These are phyloP conservation scores for Bimuria novae-zelandiae DNA, from an alignment of 2,329 filamentous ascomycete species.

Conservation along the genomic window DNA sequence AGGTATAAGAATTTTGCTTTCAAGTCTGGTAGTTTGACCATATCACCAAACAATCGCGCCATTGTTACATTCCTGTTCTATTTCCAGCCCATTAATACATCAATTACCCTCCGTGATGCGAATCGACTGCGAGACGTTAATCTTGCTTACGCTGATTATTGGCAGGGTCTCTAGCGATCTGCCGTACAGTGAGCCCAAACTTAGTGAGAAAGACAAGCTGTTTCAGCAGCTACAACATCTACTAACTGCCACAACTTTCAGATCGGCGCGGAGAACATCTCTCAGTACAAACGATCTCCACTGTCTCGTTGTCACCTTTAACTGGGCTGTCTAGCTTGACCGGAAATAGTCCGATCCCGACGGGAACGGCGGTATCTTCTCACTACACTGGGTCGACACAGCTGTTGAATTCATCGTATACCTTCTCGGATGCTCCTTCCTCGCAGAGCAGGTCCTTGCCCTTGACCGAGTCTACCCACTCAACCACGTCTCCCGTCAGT, in stretches of 20 bases:
- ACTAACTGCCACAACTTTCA: background rate
- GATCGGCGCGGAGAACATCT: too few species aligned
- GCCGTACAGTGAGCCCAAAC: background rate
- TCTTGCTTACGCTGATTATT: slow-evolving; percentile 1
- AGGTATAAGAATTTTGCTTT: background rate
- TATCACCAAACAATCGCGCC: background rate
- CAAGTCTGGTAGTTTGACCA: background rate
- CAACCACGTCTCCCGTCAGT: background rate
- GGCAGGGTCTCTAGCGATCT: background rate
- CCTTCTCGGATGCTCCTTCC: too few species aligned
- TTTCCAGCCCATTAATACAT: too few species aligned
- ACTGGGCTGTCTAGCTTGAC: too few species aligned
- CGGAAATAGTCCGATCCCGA: too few species aligned
- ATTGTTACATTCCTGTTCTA: background rate
- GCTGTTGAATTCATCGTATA: too few species aligned
- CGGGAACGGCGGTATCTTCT: too few species aligned
- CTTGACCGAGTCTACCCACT: background rate
- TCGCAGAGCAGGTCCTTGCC: too few species aligned
- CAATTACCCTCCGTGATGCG: background rate
- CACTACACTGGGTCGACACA: too few species aligned
- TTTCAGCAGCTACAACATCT: background rate
- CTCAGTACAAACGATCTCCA: background rate
- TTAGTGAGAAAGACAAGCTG: background rate
- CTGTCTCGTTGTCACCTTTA: background rate
- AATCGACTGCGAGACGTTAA: background rate